Conservation (phyloP, 345 rosid species). For the Iberis pinnata region DNA sequence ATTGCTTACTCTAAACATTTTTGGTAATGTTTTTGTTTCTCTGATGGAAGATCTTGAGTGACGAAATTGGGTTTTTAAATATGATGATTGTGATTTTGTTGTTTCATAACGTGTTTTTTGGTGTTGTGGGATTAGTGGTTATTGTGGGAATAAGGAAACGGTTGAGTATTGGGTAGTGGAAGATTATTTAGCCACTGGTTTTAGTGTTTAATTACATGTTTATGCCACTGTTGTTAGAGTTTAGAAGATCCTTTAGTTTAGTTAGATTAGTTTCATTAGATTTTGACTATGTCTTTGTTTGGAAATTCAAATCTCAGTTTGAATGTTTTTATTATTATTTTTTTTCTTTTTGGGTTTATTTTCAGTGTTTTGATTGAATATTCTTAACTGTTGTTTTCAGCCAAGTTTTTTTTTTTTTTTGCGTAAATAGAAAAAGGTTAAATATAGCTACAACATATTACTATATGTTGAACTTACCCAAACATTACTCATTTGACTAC, state of each 20-base stretch:
- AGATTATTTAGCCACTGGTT: slow-evolving; percentile 5
- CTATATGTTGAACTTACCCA: too few relatives aligned
- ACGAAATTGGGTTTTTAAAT: too few relatives aligned
- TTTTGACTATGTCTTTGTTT: slow-evolving; percentile 24
- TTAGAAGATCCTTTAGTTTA: slow-evolving; percentile 19
- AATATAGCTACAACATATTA: not conserved
- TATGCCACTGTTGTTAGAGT: slow-evolving; percentile 8
- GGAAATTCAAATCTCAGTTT: too few relatives aligned
- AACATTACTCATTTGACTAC: too few relatives aligned
- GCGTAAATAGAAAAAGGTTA: not conserved
- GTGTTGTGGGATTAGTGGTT: slow-evolving; percentile 13
- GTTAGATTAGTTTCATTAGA: slow-evolving; percentile 16
- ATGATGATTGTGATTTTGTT: too few relatives aligned
- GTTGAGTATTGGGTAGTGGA: slow-evolving; percentile 21
- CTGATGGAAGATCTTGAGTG: too few relatives aligned
- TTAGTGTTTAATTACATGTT: slow-evolving; percentile 9
- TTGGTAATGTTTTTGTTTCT: not conserved
- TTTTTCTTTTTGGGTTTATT: too few relatives aligned
- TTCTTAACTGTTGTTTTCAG: not conserved
- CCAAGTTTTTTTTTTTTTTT: not conserved
- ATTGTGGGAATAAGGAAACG: slow-evolving; percentile 7
- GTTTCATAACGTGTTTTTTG: slow-evolving; percentile 11
- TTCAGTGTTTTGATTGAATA: too few relatives aligned
- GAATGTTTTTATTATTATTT: too few relatives aligned
- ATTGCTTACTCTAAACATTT: slow-evolving; percentile 33